A percentile compares a stretch with the other conserved stretches of the same genome.
Conservation (phyloP, 306 rosid species). For the Parietaria judaica region DNA sequence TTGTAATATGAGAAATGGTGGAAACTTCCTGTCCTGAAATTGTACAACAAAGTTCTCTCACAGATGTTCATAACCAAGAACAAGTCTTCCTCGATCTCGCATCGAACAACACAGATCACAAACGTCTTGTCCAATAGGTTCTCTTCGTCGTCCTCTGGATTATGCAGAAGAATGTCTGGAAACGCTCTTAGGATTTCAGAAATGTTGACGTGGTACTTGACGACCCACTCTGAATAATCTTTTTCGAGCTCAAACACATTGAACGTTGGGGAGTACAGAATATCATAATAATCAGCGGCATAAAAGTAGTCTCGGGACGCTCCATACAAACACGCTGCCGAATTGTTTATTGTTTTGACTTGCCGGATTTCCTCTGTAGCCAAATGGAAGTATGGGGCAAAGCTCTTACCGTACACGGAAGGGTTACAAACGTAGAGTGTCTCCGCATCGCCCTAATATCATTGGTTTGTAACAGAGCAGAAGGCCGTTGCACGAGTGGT, state of each 20-base stretch:
- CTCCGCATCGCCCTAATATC: neutral
- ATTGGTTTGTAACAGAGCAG: slow-evolving; percentile 3
- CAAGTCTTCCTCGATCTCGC: slow-evolving; percentile 11
- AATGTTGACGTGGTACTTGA: slow-evolving; percentile 22
- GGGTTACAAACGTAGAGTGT: slow-evolving; percentile 7
- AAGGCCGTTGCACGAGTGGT: slow-evolving; percentile 25
- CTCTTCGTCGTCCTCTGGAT: neutral
- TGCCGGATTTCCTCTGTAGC: no score
- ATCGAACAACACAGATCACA: slow-evolving; percentile 13
- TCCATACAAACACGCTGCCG: no score
- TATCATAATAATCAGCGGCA: no score
- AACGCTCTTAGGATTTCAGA: neutral
- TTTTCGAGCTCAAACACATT: slow-evolving; percentile 22
- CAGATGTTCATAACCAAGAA: slow-evolving; percentile 15
- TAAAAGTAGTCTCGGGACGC: no score
- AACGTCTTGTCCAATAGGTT: neutral
- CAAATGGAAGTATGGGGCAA: no score
- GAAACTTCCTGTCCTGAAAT: neutral
- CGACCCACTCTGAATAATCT: slow-evolving; percentile 27
- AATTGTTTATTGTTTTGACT: no score
- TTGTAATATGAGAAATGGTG: neutral
- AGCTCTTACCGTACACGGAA: neutral
- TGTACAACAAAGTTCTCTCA: neutral
- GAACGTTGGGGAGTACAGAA: no score
- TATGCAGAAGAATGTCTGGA: slow-evolving; percentile 14